Base-by-base conservation (phyloP, 495 filamentous ascomycete genomes). In the Apiosordaria backusii region DNA sequence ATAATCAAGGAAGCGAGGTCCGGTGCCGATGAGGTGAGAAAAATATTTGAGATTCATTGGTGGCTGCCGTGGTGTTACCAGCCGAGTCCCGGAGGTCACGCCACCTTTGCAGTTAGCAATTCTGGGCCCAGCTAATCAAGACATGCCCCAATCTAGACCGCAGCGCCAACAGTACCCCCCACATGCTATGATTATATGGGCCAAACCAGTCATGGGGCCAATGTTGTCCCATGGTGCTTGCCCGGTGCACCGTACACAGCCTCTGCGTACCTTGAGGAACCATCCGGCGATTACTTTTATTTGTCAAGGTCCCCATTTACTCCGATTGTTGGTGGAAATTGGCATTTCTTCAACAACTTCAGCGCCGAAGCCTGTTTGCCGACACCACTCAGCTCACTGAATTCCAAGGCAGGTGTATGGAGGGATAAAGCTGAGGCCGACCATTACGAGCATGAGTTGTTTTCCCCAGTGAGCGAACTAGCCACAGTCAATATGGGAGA, bases 231-330 rank as follows among this genome's bases (percentile, higher is more conserved):
- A 19, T 66, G 65, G 65, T 62, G 65, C 50, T 58, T 50, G 16
- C 50, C 64, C 18, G 58, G 62, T 23, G 22, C 55, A 4, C 13
- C 57, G 58, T 66, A 57, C 27, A 24, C 64, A 4, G 4, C 45
- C 19, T 66, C 64, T 18, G n/a, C 64, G 16, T 66, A 57, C 45
- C 10, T 66, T 23, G 64, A 61, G 53, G 59, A 61, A 24, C n/a
- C 59, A 26, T 22, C 60, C 25, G 19, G 58, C 26, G 65, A 57
- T 9, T 66, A 62, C 7, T 24, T 54, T 13, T 50, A n/a, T 27
- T 19, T 61, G 23, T 26, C 40, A 13, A 24, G 59, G 21, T 22
- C 18, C 58, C 26, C 52, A 25, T 45, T 40, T 27, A n/a, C 59
- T 45, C 35, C 35, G 16, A 2, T 45, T 45, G 35, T 45, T 7